These are phyloP conservation scores for Penicillium maclennaniae DNA, from an alignment of 495 filamentous ascomycete genomes.

Conservation along the genomic window DNA sequence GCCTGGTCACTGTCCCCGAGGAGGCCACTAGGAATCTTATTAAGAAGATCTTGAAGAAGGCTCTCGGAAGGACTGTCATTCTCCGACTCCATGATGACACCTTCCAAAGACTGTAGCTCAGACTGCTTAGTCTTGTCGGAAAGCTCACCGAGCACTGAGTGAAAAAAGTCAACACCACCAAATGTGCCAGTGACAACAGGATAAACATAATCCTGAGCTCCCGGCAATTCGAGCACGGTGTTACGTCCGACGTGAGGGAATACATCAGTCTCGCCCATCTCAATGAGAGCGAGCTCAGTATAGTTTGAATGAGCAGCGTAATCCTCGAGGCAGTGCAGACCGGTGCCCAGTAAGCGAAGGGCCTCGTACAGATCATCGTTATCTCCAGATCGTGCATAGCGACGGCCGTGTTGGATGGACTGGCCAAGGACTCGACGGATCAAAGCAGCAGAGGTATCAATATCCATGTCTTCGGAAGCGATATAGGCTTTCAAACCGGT, in stretches of 20 bases:
- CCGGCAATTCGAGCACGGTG: conserved; percentile 63
- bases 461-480: conserved; percentile 68
- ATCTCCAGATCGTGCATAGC: conserved; percentile 56
- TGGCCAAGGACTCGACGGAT: conserved; percentile 68
- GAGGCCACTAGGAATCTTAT: conserved; percentile 71
- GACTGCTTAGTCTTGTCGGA: conserved; percentile 85
- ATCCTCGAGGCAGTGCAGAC: conserved; percentile 87
- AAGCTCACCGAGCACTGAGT: conserved; percentile 85
- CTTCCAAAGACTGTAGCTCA: conserved; percentile 78
- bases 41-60: conserved; percentile 68
- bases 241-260: conserved; percentile 82
- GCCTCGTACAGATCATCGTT: conserved; percentile 80
- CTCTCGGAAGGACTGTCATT: conserved; percentile 51
- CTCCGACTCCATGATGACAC: conserved; percentile 59
- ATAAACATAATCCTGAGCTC: conserved; percentile 59
- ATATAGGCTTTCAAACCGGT: conserved; percentile 89
- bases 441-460: conserved; percentile 71
- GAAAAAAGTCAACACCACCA: conserved; percentile 81
- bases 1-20: conserved; percentile 68
- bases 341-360: conserved; percentile 78
- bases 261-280: conserved; percentile 70
- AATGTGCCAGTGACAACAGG: conserved; percentile 87
- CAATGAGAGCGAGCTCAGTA: conserved; percentile 76
- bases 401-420: conserved; percentile 69
- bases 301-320: conserved; percentile 93